Evolutionary conservation across 106 monocot species (phyloP), one percentile per base, ranked within the genome.

Genomic region (Acanthochlamys bracteata): DNA sequence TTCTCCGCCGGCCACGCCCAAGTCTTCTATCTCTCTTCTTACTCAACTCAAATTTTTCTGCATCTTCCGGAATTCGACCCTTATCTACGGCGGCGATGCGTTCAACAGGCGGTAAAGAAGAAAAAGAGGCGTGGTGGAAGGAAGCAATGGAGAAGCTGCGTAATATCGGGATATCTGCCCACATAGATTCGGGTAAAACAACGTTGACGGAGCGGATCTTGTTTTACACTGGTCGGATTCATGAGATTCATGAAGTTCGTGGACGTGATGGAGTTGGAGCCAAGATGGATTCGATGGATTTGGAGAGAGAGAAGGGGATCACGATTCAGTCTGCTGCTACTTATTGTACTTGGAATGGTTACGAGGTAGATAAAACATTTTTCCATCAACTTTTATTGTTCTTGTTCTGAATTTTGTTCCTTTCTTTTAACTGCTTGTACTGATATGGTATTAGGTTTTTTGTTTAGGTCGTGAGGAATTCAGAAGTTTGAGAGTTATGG

Each of bases 271-370:
- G 95, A 3, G 95, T 96, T 4, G 95, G 95, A 11, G 95, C 95
- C 15, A 96, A 96, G 82, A 96, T 96, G 95, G 95, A 96, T 60
- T 96, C 95, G 51, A 96, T 96, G 95, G 95, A 96, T 73, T 73
- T 95, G 42, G 94, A 95, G 90, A 71, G 94, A 65, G 94, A 95
- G 80, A 95, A 95, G 75, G 90, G 94, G 10, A 96, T 96, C 61
- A 96, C 95, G 8, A 96, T 96, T 64, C 95, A 96, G 66, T 90
- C 90, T 24, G 95, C 95, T n/a, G 95, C 95, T 11, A 96, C 95
- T 24, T 96, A 90, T 78, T 96, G 95, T 49, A 83, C 87, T 7
- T 96, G 95, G 95, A 90, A 78, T 17, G 95, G 76, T 7, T 85
- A 96, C 61, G 87, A 87, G 84, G 94, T 54, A 16, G 53, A 16